A percentile compares a stretch with the other conserved stretches of the same genome.
phyloP scores from a whole-genome alignment of 2,329 filamentous ascomycete species.

The Pyrenochaeta sp. region DNA sequence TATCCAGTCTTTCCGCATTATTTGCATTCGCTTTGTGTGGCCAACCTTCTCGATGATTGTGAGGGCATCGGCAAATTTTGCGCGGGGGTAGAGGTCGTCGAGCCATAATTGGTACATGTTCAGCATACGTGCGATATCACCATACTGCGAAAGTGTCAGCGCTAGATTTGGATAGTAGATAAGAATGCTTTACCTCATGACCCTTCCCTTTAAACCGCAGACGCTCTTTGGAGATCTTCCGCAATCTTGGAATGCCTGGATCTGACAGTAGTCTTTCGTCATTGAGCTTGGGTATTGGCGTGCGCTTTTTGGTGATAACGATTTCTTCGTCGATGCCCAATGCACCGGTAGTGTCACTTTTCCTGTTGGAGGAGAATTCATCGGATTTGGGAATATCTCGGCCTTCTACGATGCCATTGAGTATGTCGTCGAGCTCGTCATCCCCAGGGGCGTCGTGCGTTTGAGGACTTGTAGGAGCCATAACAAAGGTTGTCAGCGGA shows the following conservation, averaged over 20 bases:
- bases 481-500: conserved; percentile 4
- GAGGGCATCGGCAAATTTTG: conserved; percentile 89
- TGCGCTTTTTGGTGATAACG: conserved; percentile 77
- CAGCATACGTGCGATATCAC: conserved; percentile 81
- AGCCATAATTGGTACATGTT: conserved; percentile 97
- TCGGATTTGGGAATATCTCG: conserved; percentile 54
- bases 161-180: not conserved
- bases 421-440: conserved; percentile 71
- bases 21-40: conserved; percentile 80
- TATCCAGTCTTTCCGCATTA: conserved; percentile 83
- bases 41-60: conserved; percentile 92
- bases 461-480: conserved; percentile 29
- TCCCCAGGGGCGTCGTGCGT: conserved; percentile 36
- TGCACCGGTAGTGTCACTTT: conserved; percentile 52
- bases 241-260: conserved; percentile 83
- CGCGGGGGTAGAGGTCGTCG: conserved; percentile 93
- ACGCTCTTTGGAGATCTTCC: conserved; percentile 71
- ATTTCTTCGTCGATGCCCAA: conserved; percentile 89
- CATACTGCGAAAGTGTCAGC: conserved; percentile 66
- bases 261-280: conserved; percentile 82
- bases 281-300: conserved; percentile 86
- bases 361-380: conserved; percentile 31
- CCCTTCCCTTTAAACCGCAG: conserved; percentile 91
- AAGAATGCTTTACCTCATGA: conserved; percentile 72
- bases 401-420: conserved; percentile 75